Evolutionary conservation across 176 grass and related monocot genomes (phyloP).

Genomic region (Alloteropsis semialata): DNA sequence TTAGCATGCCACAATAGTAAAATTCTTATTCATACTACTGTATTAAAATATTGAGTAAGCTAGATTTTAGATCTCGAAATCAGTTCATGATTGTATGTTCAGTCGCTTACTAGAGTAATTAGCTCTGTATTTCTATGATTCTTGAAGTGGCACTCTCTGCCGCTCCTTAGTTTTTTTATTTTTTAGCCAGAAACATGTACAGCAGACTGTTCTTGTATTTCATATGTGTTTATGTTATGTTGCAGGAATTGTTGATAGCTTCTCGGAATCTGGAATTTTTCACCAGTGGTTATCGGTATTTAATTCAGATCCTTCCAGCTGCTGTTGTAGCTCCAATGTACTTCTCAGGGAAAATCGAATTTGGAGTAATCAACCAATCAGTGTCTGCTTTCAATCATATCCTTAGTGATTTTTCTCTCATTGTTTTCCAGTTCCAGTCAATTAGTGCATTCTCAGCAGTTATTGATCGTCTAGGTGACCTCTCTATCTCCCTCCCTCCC

Average conservation of each 20-base stretch:
- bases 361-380: slow-evolving; percentile 98
- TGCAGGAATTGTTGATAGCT: slow-evolving; percentile 83
- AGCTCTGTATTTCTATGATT: background rate
- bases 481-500: background rate
- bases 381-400: slow-evolving; percentile 99
- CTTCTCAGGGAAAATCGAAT: slow-evolving; percentile 92
- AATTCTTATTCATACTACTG: background rate
- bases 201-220: background rate
- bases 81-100: background rate
- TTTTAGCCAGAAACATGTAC: background rate
- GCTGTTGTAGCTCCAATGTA: slow-evolving; percentile 99
- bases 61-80: background rate
- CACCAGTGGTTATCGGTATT: slow-evolving; percentile 90
- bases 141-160: background rate
- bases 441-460: slow-evolving; percentile 98
- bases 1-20: background rate
- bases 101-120: background rate
- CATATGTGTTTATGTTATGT: slow-evolving; percentile 27
- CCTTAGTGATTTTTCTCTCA: slow-evolving; percentile 95
- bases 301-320: slow-evolving; percentile 95
- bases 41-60: background rate
- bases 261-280: slow-evolving; percentile 97
- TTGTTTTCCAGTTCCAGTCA: slow-evolving; percentile 96
- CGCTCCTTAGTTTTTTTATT: background rate
- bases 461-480: slow-evolving; percentile 88